Conservation (phyloP, 129 eudicot genomes). For the Helianthus tuberosus region DNA sequence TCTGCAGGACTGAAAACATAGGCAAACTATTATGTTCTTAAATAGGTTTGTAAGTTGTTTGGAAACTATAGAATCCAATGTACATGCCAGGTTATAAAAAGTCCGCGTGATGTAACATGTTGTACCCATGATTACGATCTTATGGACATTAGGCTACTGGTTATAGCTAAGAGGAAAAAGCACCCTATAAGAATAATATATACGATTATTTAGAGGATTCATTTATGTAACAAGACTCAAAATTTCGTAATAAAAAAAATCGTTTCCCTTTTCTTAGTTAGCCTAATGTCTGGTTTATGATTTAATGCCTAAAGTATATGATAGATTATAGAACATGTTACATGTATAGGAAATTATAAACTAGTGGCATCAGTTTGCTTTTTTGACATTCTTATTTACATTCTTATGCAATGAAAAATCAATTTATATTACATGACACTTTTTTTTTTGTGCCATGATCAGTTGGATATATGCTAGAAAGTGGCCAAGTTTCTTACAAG, state of each 20-base stretch:
- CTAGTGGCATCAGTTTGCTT: not conserved
- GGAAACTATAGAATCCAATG: not conserved
- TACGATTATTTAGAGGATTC: not conserved
- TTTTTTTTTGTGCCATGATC: constrained; percentile 17
- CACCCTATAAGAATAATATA: not conserved
- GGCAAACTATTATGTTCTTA: not conserved
- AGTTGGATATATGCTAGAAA: constrained; percentile 99
- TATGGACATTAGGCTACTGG: constrained; percentile 6
- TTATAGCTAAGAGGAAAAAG: not conserved
- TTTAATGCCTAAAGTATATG: not conserved
- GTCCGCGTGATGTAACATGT: not conserved
- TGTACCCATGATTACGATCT: not conserved
- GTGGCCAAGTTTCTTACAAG: constrained; percentile 87
- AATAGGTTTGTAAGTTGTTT: constrained; percentile 20
- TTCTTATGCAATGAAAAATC: not conserved
- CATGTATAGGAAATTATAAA: not conserved
- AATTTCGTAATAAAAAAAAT: not conserved
- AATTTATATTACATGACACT: not conserved
- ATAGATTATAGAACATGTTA: not conserved
- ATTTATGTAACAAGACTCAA: not conserved
- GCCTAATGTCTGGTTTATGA: constrained; percentile 8
- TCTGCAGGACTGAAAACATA: not conserved
- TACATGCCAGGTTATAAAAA: not conserved
- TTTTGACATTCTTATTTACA: not conserved
- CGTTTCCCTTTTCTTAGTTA: not conserved